Conservation (phyloP, 1,139 yeast species). For the Yamadazyma trypodendri region DNA sequence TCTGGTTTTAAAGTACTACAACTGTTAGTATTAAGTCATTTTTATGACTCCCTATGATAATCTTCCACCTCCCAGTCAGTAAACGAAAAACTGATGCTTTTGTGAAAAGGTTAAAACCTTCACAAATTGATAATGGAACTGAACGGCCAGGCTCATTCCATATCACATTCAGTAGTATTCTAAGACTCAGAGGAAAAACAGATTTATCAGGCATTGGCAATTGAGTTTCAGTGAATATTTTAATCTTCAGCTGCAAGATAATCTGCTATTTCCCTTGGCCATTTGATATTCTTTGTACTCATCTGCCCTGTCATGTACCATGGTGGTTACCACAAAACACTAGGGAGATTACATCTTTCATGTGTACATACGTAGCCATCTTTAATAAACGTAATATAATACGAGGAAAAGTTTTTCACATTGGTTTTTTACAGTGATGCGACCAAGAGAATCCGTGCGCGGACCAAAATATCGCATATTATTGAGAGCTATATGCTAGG, state of each 20-base stretch:
- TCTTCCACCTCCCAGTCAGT: slow-evolving; percentile 6
- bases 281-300: slow-evolving; percentile 3
- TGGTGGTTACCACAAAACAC: background rate
- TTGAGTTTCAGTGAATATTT: slow-evolving; percentile 25
- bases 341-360: background rate
- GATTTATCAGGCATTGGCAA: slow-evolving; percentile 51
- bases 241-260: slow-evolving; percentile 39
- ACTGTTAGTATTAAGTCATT: slow-evolving; percentile 31
- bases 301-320: slow-evolving; percentile 7
- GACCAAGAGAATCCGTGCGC: background rate
- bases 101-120: slow-evolving; percentile 26
- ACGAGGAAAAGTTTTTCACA: slow-evolving; percentile 8
- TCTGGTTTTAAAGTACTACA: slow-evolving; percentile 70
- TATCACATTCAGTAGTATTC: slow-evolving; percentile 25
- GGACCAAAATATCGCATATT: too few species aligned
- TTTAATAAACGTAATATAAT: slow-evolving; percentile 6
- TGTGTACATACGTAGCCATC: slow-evolving; percentile 20
- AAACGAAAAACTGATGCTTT: slow-evolving; percentile 15
- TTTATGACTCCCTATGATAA: slow-evolving; percentile 4
- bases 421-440: slow-evolving; percentile 2
- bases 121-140: slow-evolving; percentile 35
- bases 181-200: slow-evolving; percentile 47
- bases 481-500: slow-evolving; percentile 5
- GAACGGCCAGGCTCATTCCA: slow-evolving; percentile 48
- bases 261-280: slow-evolving; percentile 46